Evolutionary conservation across 2,329 filamentous ascomycete species (phyloP).

Genomic region (Westerdykella aurantiaca): DNA sequence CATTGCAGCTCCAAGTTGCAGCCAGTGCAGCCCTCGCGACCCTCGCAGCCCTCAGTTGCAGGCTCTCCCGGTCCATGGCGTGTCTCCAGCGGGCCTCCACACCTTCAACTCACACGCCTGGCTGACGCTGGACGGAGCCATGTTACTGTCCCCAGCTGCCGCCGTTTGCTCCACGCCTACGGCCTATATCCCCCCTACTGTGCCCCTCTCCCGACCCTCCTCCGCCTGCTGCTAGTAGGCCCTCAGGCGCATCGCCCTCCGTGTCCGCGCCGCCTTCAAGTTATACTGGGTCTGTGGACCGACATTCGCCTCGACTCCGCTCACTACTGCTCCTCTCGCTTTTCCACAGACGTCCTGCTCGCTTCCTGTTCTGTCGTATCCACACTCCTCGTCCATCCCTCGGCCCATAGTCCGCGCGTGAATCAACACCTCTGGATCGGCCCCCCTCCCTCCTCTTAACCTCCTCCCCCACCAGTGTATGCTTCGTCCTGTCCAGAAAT

Average conservation of each 20-base stretch:
- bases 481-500: constrained; percentile 26
- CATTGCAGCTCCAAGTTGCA: constrained; percentile 17
- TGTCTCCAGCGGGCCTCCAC: constrained; percentile 26
- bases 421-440: neutral
- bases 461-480: constrained; percentile 23
- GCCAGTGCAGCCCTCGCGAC: constrained; percentile 14
- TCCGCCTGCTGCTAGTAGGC: neutral
- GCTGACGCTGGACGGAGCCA: constrained; percentile 31
- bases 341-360: neutral
- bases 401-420: neutral
- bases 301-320: neutral
- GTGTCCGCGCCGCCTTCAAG: constrained; percentile 16
- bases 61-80: constrained; percentile 15
- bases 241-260: neutral
- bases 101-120: constrained; percentile 30
- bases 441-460: neutral
- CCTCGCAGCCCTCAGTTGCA: constrained; percentile 14
- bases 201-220: constrained; percentile 19
- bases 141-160: constrained; percentile 21
- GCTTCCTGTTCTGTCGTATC: neutral
- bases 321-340: neutral
- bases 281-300: neutral
- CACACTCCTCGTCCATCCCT: neutral
- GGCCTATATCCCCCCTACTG: constrained; percentile 17
- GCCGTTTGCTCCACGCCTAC: constrained; percentile 18